Evolutionary conservation across 768 basidiomycete genomes (phyloP).

Genomic region (Termitomyces sp.): DNA sequence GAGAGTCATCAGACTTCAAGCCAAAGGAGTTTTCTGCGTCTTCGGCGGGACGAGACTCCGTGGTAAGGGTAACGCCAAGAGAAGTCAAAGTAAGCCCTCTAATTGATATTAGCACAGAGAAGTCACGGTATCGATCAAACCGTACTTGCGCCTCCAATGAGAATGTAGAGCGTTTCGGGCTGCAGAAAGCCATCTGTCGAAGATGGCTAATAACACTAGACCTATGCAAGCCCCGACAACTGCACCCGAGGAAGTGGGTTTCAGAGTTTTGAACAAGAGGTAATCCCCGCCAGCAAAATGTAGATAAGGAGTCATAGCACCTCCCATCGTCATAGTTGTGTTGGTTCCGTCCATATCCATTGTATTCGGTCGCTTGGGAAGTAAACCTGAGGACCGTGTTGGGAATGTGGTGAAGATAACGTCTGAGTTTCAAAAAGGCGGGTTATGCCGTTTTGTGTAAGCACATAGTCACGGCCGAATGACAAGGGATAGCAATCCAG

Average conservation of each 20-base stretch:
- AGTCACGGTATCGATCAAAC: background rate
- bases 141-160: slow-evolving; percentile 58
- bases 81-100: slow-evolving; percentile 13
- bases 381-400: background rate
- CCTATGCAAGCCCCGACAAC: slow-evolving; percentile 74
- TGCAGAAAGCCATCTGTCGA: slow-evolving; percentile 67
- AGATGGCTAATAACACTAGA: slow-evolving; percentile 58
- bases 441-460: background rate
- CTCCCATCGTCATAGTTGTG: background rate
- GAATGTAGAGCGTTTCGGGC: slow-evolving; percentile 46
- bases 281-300: slow-evolving; percentile 65
- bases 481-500: background rate
- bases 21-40: slow-evolving; percentile 8
- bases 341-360: slow-evolving; percentile 9
- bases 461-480: background rate
- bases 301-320: slow-evolving; percentile 60
- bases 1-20: background rate
- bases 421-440: background rate
- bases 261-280: slow-evolving; percentile 65
- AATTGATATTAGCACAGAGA: background rate
- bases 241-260: slow-evolving; percentile 62
- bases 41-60: background rate
- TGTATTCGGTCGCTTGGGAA: background rate
- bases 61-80: background rate
- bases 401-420: background rate